phyloP scores from a whole-genome alignment of 2,329 filamentous ascomycete species.

The Xylariaceae sp. region DNA sequence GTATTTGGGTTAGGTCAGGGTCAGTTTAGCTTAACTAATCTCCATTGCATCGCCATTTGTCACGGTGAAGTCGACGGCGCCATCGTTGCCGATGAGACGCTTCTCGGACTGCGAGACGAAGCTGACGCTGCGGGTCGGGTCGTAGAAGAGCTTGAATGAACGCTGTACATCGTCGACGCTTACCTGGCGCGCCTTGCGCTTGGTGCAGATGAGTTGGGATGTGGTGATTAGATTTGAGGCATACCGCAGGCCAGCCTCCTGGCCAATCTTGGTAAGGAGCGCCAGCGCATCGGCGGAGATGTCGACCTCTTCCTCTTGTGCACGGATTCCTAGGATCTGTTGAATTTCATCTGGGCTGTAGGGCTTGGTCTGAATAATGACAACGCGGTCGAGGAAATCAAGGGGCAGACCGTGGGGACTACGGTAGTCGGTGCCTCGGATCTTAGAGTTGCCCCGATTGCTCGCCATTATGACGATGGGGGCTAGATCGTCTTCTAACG shows the following conservation, averaged over 20 bases:
- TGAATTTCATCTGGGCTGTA: conserved; percentile 82
- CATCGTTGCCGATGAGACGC: conserved; percentile 83
- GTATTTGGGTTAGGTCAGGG: not conserved
- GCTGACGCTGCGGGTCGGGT: conserved; percentile 78
- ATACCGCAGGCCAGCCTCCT: conserved; percentile 87
- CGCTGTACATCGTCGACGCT: conserved; percentile 84
- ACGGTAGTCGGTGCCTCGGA: conserved; percentile 87
- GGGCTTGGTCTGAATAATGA: conserved; percentile 89
- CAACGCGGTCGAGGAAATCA: conserved; percentile 91
- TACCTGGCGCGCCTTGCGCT: conserved; percentile 79
- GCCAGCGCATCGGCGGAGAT: conserved; percentile 84
- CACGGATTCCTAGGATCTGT: conserved; percentile 87
- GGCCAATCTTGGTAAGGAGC: conserved; percentile 89
- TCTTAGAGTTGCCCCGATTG: conserved; percentile 86
- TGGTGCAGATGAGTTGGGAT: conserved; percentile 78
- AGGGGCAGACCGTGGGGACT: conserved; percentile 91
- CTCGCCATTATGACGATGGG: conserved; percentile 99
- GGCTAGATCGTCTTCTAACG: conserved; percentile 87
- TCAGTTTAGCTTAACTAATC: conserved; percentile 24
- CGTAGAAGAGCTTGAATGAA: conserved; percentile 91
- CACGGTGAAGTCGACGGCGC: conserved; percentile 65
- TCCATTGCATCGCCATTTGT: conserved; percentile 40
- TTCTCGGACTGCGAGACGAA: conserved; percentile 90
- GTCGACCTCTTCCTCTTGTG: conserved; percentile 94
- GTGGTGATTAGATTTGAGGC: conserved; percentile 98